A percentile compares a stretch with the other conserved stretches of the same genome.
Conservation (phyloP, 225 moss, liverwort and hornwort species). For the Polytrichum formosum region DNA sequence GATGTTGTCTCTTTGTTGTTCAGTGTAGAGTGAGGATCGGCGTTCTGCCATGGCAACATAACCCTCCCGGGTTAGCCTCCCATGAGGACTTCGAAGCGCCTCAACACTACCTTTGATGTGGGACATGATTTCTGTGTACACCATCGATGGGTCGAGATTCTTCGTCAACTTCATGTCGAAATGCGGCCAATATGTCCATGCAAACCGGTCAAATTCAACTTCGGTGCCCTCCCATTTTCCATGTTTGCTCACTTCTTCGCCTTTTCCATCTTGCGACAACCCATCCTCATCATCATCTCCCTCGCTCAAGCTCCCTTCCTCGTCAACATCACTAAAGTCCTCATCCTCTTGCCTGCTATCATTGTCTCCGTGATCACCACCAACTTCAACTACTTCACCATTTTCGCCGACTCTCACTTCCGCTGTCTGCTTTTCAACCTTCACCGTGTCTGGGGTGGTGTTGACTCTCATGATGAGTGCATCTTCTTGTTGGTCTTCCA, state of each 20-base stretch:
- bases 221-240: constrained; percentile 10
- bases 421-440: background rate
- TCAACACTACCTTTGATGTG: constrained; percentile 57
- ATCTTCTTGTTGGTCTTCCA: background rate
- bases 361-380: too few species aligned
- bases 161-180: constrained; percentile 32
- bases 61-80: constrained; percentile 24
- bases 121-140: constrained; percentile 55
- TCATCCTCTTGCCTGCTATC: constrained; percentile 1
- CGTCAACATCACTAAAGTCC: constrained; percentile 12
- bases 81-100: constrained; percentile 21
- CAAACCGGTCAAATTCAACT: constrained; percentile 50
- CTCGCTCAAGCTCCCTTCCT: constrained; percentile 8
- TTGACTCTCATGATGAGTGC: background rate
- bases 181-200: constrained; percentile 41
- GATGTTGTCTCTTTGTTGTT: constrained; percentile 36
- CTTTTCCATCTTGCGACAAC: background rate
- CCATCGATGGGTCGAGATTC: constrained; percentile 38
- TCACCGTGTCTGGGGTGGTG: background rate
- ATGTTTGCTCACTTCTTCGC: background rate
- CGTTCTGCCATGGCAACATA: constrained; percentile 28
- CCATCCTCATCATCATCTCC: constrained; percentile 3
- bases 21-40: constrained; percentile 33
- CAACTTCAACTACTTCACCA: background rate
- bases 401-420: background rate